Percentiles rank a stretch among this genome's conserved stretches.
phyloP scores from a whole-genome alignment of 805 yeast genomes.

The Jamesozyma rosinii region DNA sequence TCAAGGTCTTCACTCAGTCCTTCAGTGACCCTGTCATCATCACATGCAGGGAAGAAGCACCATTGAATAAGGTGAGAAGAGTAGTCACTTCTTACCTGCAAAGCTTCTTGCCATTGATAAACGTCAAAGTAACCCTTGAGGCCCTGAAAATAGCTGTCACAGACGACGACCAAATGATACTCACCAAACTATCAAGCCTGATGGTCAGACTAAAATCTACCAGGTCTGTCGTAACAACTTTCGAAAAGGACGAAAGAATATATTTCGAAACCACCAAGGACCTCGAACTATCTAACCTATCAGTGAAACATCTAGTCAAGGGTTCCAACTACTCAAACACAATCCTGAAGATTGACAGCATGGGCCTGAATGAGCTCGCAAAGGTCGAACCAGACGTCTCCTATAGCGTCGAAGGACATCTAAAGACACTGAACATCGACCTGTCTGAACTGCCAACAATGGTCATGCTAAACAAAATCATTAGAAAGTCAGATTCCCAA shows the following conservation, averaged over 20 bases:
- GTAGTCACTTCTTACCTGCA: constrained; percentile 10
- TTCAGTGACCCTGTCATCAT: constrained; percentile 8
- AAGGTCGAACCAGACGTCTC: constrained; percentile 20
- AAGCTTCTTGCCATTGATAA: constrained; percentile 29
- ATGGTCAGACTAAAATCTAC: constrained; percentile 17
- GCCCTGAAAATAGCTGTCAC: constrained; percentile 33
- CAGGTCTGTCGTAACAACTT: constrained; percentile 9
- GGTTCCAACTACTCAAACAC: constrained; percentile 10
- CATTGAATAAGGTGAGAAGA: constrained; percentile 1
- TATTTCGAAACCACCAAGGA: constrained; percentile 14
- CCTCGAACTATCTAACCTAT: constrained; percentile 19
- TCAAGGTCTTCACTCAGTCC: constrained; percentile 20
- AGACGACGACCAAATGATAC: constrained; percentile 24
- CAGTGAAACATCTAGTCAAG: constrained; percentile 16
- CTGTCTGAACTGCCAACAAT: constrained; percentile 25
- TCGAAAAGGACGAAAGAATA: constrained; percentile 7
- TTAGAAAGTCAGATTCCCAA: constrained; percentile 21
- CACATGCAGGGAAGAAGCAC: constrained; percentile 2
- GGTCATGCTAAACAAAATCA: constrained; percentile 20
- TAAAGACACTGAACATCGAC: constrained; percentile 20
- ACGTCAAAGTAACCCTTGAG: constrained; percentile 32
- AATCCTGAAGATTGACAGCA: constrained; percentile 16
- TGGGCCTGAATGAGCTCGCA: constrained; percentile 15
- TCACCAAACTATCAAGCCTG: constrained; percentile 25
- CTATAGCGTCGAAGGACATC: constrained; percentile 13